Percentiles rank a stretch among this genome's conserved stretches.
These are phyloP conservation scores for Rhodomyrtus tomentosa DNA, from an alignment of 345 rosid genomes.

Conservation along the genomic window DNA sequence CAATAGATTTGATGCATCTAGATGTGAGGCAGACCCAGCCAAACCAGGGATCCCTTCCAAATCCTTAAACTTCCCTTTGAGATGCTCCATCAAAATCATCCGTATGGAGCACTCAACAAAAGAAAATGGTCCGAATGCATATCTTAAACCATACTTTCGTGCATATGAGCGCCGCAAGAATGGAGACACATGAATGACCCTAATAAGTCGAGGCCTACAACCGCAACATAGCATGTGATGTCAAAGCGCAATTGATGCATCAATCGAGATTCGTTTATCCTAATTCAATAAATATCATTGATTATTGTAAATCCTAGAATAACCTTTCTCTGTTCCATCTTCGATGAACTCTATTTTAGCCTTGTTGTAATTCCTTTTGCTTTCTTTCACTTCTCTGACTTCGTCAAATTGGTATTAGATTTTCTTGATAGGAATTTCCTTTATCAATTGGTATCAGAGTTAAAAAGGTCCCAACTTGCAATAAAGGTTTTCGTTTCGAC, in stretches of 20 bases:
- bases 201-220: not conserved
- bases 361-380: not conserved
- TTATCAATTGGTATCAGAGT: not conserved
- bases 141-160: not conserved
- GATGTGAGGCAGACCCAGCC: constrained; percentile 3
- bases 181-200: not conserved
- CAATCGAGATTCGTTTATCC: not conserved
- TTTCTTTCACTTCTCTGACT: not conserved
- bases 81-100: constrained; percentile 30
- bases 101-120: constrained; percentile 6
- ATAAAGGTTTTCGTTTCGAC: not conserved
- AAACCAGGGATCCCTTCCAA: constrained; percentile 7
- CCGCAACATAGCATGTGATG: not conserved
- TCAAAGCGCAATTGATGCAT: not conserved
- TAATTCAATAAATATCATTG: not conserved
- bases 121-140: not conserved
- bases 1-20: constrained; percentile 21
- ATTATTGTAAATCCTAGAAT: not conserved
- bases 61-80: constrained; percentile 21
- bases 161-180: not conserved
- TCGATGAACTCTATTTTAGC: not conserved
- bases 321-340: not conserved
- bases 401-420: not conserved
- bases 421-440: not conserved
- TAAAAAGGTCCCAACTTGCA: not conserved